Conservation (phyloP, 192 early-diverging fungal species). For the Backusella tuberculispora region DNA sequence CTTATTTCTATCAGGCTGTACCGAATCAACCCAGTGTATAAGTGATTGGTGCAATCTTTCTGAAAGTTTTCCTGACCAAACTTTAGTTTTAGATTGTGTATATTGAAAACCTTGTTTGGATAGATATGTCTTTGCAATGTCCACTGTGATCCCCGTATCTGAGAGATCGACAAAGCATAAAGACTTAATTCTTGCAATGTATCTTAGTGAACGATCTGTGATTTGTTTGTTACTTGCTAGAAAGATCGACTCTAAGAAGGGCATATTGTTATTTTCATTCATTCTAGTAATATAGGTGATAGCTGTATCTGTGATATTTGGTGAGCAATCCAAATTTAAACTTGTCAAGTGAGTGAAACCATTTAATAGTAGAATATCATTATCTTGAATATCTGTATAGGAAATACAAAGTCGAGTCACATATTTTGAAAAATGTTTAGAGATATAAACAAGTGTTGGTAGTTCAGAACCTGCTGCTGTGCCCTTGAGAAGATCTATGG, state of each 20-base stretch:
- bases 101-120: background rate
- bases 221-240: conserved; percentile 5
- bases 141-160: background rate
- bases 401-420: background rate
- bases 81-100: background rate
- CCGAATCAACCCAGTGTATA: background rate
- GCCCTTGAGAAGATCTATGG: background rate
- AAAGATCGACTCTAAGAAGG: conserved; percentile 11
- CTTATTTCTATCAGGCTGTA: conserved; percentile 4
- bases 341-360: background rate
- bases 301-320: background rate
- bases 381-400: conserved; percentile 2
- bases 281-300: background rate
- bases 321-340: background rate
- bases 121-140: background rate
- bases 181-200: background rate
- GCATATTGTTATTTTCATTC: background rate
- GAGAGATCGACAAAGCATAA: background rate
- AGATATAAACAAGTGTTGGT: conserved; percentile 3
- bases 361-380: conserved; percentile 3
- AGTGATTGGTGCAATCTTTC: background rate
- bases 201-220: conserved; percentile 2
- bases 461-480: background rate
- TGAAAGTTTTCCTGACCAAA: background rate
- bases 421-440: conserved; percentile 1